Conservation (phyloP, 2,329 filamentous ascomycete species). For the Trichoderma aggressivum region DNA sequence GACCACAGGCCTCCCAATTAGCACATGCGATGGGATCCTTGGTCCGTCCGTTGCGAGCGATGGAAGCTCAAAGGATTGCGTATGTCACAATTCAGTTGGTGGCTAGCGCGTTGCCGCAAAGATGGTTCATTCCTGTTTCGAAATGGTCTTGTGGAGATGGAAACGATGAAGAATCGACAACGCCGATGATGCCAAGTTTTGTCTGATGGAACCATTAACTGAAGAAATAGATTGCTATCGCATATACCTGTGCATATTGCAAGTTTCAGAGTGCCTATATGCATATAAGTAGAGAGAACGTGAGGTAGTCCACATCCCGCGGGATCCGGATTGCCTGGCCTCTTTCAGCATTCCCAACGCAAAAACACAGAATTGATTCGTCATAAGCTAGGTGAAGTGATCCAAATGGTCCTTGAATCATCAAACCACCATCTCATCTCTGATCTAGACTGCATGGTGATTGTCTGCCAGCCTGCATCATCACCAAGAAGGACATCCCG, state of each 20-base stretch:
- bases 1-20: neutral
- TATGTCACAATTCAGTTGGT: neutral
- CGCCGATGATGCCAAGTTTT: neutral
- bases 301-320: neutral
- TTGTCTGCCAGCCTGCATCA: neutral
- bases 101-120: neutral
- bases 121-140: neutral
- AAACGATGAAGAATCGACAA: neutral
- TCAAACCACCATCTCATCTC: neutral
- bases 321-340: neutral
- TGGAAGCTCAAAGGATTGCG: neutral
- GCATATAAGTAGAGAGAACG: neutral
- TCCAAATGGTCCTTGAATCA: neutral
- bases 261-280: too few species aligned
- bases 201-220: neutral
- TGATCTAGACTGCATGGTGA: neutral
- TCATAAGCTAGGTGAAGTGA: neutral
- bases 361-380: too few species aligned
- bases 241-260: neutral
- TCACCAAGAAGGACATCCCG: neutral
- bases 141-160: neutral
- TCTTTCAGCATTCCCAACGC: neutral
- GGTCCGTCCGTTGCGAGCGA: neutral
- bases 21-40: neutral
- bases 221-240: neutral